phyloP scores from a whole-genome alignment of 1,284 basidiomycete species.

The Cryptococcus maquisensis region DNA sequence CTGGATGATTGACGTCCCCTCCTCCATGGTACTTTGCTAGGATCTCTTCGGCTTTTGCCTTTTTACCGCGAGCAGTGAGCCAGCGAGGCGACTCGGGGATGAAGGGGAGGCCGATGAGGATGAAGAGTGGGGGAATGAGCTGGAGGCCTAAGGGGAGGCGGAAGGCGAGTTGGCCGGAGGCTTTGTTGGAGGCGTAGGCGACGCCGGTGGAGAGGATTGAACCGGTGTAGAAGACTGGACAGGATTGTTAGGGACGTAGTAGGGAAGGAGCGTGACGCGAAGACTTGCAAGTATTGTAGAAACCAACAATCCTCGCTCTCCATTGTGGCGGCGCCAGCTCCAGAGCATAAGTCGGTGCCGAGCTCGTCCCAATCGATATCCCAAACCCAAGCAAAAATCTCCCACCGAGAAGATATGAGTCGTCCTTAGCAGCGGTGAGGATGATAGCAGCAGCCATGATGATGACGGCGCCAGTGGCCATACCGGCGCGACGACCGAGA shows the following conservation, averaged over 20 bases:
- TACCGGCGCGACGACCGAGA: constrained; percentile 21
- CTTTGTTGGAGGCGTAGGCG: constrained; percentile 22
- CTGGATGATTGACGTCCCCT: constrained; percentile 19
- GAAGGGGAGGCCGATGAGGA: constrained; percentile 20
- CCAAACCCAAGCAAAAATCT: constrained; percentile 20
- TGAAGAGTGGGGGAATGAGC: constrained; percentile 34
- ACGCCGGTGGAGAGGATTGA: constrained; percentile 22
- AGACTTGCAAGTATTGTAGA: constrained; percentile 16
- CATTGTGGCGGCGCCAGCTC: constrained; percentile 21
- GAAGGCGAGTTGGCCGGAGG: constrained; percentile 13
- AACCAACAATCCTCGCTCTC: constrained; percentile 19
- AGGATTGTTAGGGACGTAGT: too few relatives aligned
- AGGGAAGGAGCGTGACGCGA: neutral
- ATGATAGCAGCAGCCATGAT: constrained; percentile 55
- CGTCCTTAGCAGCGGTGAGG: constrained; percentile 48
- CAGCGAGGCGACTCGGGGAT: constrained; percentile 30
- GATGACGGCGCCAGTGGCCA: constrained; percentile 26
- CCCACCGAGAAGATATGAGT: constrained; percentile 34
- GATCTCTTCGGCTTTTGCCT: constrained; percentile 19
- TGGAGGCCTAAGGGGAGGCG: constrained; percentile 38
- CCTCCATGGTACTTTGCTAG: constrained; percentile 24
- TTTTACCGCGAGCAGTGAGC: constrained; percentile 15
- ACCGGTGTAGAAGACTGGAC: constrained; percentile 21
- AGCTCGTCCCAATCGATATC: constrained; percentile 14
- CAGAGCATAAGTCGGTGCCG: constrained; percentile 17